Evolutionary conservation across 2,329 filamentous ascomycete genomes (phyloP), one percentile per base, ranked within the genome.

Genomic region (Samsoniella hepiali): DNA sequence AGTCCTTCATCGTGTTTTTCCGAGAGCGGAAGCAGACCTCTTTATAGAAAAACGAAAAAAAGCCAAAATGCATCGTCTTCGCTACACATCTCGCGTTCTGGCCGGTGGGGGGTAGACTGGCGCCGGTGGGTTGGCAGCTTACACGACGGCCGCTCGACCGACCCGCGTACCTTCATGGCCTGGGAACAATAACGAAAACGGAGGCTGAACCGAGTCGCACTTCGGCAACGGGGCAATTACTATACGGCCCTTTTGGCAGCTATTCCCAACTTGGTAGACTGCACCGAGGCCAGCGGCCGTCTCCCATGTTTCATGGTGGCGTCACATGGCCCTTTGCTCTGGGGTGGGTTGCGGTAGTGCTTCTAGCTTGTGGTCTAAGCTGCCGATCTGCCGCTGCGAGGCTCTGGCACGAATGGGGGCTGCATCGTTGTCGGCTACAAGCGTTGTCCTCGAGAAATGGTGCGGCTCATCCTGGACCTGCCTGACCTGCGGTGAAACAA

Each of bases 211-310:
- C n/a, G 13, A 32, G 15, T 34, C 40, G 57, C 45, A 15, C 34
- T 40, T 27, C 11, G 34, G 45, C 44, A 40, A 29, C 9, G 15
- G 32, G 34, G 5, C 45, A n/a, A 44, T 3, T 15, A 44, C 1
- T 15, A 29, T n/a, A 17, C 34, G 45, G 8, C 5, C 22, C 45
- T 31, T 15, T 34, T 40, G 31, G 49, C 36, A 27, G 36, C 58
- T 55, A 62, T 62, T 29, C 50, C 58, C 38, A 54, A 49, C 31
- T 5, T 38, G 40, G 49, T 36, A 38, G 29, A 47, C 50, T 55
- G 58, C 60, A 36, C 54, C 44, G 50, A 63, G 44, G 44, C 44
- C 31, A 55, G 31, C 40, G 31, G 32, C 5, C 6, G 11, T 11
- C 11, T 36, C 7, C n/a, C n/a, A 29, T 44, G 40, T 38, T 61